These are phyloP conservation scores for Knoxdaviesia proteae DNA, from an alignment of 2,329 filamentous ascomycete species.

Conservation along the genomic window DNA sequence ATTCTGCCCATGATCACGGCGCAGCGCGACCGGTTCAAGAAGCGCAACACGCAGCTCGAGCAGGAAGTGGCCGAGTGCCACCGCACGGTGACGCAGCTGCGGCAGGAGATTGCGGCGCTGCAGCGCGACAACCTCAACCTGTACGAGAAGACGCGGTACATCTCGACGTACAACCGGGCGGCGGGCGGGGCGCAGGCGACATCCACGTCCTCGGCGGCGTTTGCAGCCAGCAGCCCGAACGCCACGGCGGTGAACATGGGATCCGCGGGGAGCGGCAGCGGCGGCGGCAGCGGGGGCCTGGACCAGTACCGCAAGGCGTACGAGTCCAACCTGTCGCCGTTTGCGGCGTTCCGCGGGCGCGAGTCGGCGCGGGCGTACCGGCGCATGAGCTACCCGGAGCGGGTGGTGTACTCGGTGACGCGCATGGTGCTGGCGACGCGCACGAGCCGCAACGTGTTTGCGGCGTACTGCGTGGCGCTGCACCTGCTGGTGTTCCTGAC, in stretches of 20 bases:
- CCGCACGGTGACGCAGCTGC: constrained; percentile 60
- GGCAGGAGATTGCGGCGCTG: constrained; percentile 75
- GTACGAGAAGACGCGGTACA: constrained; percentile 94
- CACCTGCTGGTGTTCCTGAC: constrained; percentile 75
- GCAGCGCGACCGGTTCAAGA: constrained; percentile 94
- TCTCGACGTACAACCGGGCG: constrained; percentile 74
- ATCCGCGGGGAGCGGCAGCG: constrained; percentile 11
- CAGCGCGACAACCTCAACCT: constrained; percentile 92
- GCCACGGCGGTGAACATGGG: constrained; percentile 46
- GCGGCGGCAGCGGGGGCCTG: constrained; percentile 31
- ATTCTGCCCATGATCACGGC: constrained; percentile 97
- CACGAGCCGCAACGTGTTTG: constrained; percentile 83
- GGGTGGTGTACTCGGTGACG: constrained; percentile 76
- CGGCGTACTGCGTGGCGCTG: constrained; percentile 70
- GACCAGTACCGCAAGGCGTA: constrained; percentile 84
- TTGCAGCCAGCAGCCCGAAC: constrained; percentile 49
- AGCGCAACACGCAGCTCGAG: constrained; percentile 80
- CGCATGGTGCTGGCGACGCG: constrained; percentile 78
- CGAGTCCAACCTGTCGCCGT: constrained; percentile 86
- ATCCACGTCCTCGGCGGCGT: constrained; percentile 42
- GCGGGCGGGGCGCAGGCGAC: constrained; percentile 16
- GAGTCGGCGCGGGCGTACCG: constrained; percentile 82
- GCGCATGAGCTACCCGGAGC: constrained; percentile 78
- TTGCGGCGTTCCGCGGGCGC: constrained; percentile 84
- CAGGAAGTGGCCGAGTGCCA: constrained; percentile 73